Conservation (phyloP, 768 basidiomycete genomes). For the Ephemerocybe angulata region DNA sequence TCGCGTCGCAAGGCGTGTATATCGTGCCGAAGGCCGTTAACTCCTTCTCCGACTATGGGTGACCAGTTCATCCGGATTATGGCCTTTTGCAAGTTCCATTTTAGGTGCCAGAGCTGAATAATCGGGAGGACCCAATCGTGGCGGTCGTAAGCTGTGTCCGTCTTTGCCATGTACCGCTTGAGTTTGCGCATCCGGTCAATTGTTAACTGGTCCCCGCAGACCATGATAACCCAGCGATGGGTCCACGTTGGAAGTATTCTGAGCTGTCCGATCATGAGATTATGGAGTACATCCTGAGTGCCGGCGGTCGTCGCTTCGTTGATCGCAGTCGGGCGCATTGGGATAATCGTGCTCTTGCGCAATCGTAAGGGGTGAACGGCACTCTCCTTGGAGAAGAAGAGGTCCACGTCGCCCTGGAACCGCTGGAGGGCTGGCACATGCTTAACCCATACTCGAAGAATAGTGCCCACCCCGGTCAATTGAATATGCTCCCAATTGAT, state of each 20-base stretch:
- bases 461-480: not conserved
- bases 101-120: conserved; percentile 19
- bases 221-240: conserved; percentile 6
- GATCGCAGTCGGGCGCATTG: conserved; percentile 9
- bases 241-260: conserved; percentile 1
- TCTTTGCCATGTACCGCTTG: conserved; percentile 9
- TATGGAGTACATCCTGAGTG: conserved; percentile 1
- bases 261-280: conserved; percentile 13
- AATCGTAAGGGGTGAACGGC: conserved; percentile 13
- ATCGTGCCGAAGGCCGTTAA: conserved; percentile 12
- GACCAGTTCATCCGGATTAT: conserved; percentile 16
- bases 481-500: conserved; percentile 13
- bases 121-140: conserved; percentile 17
- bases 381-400: not conserved
- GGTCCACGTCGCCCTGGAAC: not conserved
- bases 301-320: conserved; percentile 15
- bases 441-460: conserved; percentile 12
- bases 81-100: conserved; percentile 15
- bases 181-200: conserved; percentile 14
- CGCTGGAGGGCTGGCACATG: not conserved
- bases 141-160: not conserved
- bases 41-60: not conserved
- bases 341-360: conserved; percentile 9
- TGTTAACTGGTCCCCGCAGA: conserved; percentile 18
- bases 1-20: not conserved